phyloP scores from a whole-genome alignment of 257 asterid species.

The Plectranthus barbatus region DNA sequence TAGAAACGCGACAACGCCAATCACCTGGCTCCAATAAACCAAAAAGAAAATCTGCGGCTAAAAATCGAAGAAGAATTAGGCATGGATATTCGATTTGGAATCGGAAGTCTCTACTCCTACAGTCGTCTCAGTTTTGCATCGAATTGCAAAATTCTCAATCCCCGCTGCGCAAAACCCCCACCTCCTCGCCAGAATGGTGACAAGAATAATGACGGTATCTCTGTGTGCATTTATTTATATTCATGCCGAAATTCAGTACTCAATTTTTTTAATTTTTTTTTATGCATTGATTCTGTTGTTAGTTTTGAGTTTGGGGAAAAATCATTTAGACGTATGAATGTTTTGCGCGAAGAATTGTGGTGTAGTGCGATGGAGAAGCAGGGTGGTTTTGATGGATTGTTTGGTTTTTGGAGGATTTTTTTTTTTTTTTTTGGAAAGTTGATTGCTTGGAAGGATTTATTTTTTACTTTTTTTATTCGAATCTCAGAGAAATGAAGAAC shows the following conservation, averaged over 20 bases:
- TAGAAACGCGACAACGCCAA: not conserved
- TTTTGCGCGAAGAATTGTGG: not conserved
- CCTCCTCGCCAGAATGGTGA: conserved; percentile 41
- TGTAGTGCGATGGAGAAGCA: not conserved
- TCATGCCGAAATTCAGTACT: not conserved
- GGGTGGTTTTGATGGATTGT: not conserved
- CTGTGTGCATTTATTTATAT: not conserved
- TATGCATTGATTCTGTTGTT: not conserved
- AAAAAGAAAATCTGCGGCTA: conserved; percentile 19
- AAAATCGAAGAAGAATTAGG: conserved; percentile 15
- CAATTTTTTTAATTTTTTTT: not conserved
- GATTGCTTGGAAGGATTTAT: not conserved
- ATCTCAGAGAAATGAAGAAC: too few relatives aligned
- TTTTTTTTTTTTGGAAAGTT: not conserved
- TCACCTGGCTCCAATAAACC: not conserved
- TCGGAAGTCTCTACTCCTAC: conserved; percentile 28
- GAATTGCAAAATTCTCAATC: conserved; percentile 25
- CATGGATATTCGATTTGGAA: conserved; percentile 47
- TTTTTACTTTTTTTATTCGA: too few relatives aligned
- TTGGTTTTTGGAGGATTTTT: not conserved
- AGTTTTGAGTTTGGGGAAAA: not conserved
- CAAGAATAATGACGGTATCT: conserved; percentile 19
- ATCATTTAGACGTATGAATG: too few relatives aligned
- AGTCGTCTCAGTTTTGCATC: conserved; percentile 17
- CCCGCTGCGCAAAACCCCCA: conserved; percentile 33